Evolutionary conservation across 2,329 filamentous ascomycete species (phyloP), one percentile per base, ranked within the genome.

Genomic region (Helicocarpus griseus): DNA sequence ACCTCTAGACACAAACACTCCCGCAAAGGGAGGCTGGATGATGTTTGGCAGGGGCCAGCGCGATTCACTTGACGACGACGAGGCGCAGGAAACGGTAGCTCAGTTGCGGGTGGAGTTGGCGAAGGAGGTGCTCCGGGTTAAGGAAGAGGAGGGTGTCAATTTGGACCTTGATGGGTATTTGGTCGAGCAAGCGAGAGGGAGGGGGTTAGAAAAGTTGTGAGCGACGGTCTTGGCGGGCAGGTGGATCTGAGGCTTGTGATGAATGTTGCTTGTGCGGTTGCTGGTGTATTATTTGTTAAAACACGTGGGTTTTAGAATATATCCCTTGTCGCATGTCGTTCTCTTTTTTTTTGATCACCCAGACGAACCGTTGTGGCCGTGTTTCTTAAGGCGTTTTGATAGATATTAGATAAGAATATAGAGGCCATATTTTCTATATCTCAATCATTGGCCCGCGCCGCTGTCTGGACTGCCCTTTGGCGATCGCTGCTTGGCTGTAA

Each of bases 11-110:
- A 49, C 52, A n/a, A 39, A 24, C 13, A 53, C 53, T 17, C 50
- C 53, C 8, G 50, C 56, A 22, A 61, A 57, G 49, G 58, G 58
- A 45, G 65, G 65, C 48, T 73, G 69, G 56, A 67, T 69, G 35
- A 71, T 75, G 63, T 74, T 75, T 60, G 73, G 72, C 5, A 66
- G 70, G 2, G 73, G 75, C 13, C 66, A 70, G 60, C 64, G 72
- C 49, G 66, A 74, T 19, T 72, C 75, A 29, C 60, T 75, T 31
- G 72, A 75, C 57, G 71, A 74, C 50, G 71, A 73, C 1, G 73
- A 75, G 48, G 70, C 64, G 19, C 66, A 65, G 50, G 57, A 56
- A 6, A 53, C 74, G 40, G 70, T 67, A 5, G 56, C 56, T 41
- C 57, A 60, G 43, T 63, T 75, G 58, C 63, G 72, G 39, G 60